These are phyloP conservation scores for Claviceps sp. DNA, from an alignment of 2,329 filamentous ascomycete genomes.

Conservation along the genomic window DNA sequence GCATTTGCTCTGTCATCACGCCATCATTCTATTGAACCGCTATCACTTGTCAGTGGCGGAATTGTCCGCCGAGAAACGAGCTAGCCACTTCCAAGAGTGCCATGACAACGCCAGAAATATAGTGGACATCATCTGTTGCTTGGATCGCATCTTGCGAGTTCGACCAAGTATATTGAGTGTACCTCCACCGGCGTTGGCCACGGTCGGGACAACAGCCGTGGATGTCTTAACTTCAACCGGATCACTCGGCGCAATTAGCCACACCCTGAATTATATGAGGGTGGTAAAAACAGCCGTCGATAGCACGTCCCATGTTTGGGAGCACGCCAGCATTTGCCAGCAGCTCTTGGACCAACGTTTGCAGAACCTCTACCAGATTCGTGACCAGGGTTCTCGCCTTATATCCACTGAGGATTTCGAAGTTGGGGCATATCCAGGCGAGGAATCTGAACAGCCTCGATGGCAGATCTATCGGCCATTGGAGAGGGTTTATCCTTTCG, in stretches of 20 bases:
- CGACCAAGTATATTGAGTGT: conserved; percentile 23
- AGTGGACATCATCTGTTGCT: conserved; percentile 30
- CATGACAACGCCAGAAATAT: conserved; percentile 39
- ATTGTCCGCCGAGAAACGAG: conserved; percentile 26
- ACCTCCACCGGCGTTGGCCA: conserved; percentile 49
- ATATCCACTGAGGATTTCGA: conserved; percentile 17
- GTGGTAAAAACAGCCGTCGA: conserved; percentile 41
- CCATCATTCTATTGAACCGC: conserved; percentile 51
- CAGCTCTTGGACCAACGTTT: conserved; percentile 30
- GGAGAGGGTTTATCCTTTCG: conserved; percentile 21
- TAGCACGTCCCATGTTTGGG: conserved; percentile 45
- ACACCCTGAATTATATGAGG: conserved; percentile 39
- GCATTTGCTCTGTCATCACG: conserved; percentile 53
- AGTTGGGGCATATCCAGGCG: conserved; percentile 12
- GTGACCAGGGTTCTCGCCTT: conserved; percentile 17
- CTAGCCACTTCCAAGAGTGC: conserved; percentile 33
- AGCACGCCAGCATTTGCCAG: conserved; percentile 37
- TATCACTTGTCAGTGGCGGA: conserved; percentile 31
- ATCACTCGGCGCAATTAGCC: conserved; percentile 33
- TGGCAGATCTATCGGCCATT: conserved; percentile 25
- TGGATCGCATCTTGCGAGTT: conserved; percentile 24
- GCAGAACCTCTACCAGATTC: conserved; percentile 20
- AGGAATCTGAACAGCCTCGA: conserved; percentile 15
- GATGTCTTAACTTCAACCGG: conserved; percentile 54
- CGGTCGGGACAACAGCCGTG: conserved; percentile 47